Base-by-base conservation (phyloP, 139 green algal genomes). In the Chlamydomonas sp. region DNA sequence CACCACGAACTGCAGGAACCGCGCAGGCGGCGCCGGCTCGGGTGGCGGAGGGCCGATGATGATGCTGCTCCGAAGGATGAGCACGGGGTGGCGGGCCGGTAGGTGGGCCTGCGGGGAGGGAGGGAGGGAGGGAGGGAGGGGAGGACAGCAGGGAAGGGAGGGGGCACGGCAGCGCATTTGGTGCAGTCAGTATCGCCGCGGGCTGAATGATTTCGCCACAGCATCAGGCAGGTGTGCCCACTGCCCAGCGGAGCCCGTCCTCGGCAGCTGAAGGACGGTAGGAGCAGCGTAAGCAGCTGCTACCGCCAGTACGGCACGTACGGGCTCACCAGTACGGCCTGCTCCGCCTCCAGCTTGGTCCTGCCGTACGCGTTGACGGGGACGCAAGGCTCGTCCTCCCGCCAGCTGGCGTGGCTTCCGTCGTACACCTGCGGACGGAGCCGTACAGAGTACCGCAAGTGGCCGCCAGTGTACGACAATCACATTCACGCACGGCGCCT, bases 351-450 rank as follows among this genome's bases (percentile, higher is more conserved):
- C 4, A 95, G 87, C 92, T 98, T 98, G 80, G 77, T 93, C 77
- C 77, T 74, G 31, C 96, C 96, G 72, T 98, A 98, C n/a, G 76
- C 92, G 80, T 98, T 98, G 49, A 98, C 92, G 1, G 95, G 96
- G 17, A 78, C 12, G 17, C 80, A 82, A 0, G 75, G 7, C 31
- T 94, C 92, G 10, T 77, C 78, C 80, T 98, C 96, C 9, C n/a
- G 85, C 88, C 92, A 97, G 17, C 75, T 77, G 9, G 90, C 63
- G 0, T 79, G 69, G 84, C 74, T 88, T 80, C 93, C 93, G 2
- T 94, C 90, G 75, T 96, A 96, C 61, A 95, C 92, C 90, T 96
- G 91, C 4, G 49, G 31, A 0, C 20, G 78, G 62, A 49, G 31
- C 31, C 31, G 31, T 49, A 49, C 31, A 49, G 31, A 49, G 31